Base-by-base conservation (phyloP, 257 asterid species). In the Lycium barbarum region DNA sequence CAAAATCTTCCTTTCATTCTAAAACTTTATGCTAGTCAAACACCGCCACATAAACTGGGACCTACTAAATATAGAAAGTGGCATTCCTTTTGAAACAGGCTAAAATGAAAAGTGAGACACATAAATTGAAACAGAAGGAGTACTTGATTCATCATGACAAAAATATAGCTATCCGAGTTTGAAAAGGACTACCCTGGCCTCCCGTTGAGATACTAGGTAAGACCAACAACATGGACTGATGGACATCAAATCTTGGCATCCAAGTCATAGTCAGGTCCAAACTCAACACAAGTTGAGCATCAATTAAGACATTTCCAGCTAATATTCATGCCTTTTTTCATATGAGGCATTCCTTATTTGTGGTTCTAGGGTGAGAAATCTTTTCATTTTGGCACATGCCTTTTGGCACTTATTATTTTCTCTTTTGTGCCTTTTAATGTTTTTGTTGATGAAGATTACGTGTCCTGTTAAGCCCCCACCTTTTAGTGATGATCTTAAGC, bases 71-170 rank as follows among this genome's bases (percentile, higher is more conserved):
- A 65, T 65, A 65, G 40, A 65, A 65, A 65, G 71, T 65, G 71
- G 4, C 71, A 4, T 26, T 65, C 38, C 5, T 12, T 26, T 65
- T 11, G 14, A 26, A 38, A 26, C 43, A 12, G 11, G 26, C 43
- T 11, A 2, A 5, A 26, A 65, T 26, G 71, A 26, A 40, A 65
- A 65, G 43, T 11, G 18, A 26, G 8, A 26, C 71, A 65, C 71
- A 65, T 40, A 40, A 40, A 40, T 40, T 40, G 45, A 40, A 40
- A 40, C 45, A 6, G 45, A 26, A 26, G 1, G 7, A 70, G 51
- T 40, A 38, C 79, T 68, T 70, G 79, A 70, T 70, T 38, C 79
- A 70, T 33, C 49, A 70, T 70, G 38, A 70, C n/a, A 15, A 70
- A 26, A 38, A 17, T 17, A 70, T 38, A 70, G 51, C 33, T 38